Evolutionary conservation across 2,329 filamentous ascomycete species (phyloP), one percentile per base, ranked within the genome.

Genomic region (Diplodia mutila): DNA sequence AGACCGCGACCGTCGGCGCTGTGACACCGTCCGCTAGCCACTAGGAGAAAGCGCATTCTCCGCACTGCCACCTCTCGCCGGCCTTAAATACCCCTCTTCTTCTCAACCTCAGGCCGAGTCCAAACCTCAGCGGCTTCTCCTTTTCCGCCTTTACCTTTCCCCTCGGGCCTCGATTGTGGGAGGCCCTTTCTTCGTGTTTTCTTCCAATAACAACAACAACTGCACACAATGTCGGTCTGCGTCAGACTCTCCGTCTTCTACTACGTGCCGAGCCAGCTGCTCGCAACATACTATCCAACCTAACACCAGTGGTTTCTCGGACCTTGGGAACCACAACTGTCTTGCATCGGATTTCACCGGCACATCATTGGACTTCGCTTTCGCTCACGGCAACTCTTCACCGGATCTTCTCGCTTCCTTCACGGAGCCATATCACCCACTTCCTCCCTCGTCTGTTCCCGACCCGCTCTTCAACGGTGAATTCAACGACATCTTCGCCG

Each of bases 141-240:
- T 16, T 8, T 46, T 23, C 59, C 59, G 27, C 11, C 14, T 37
- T n/a, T 25, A n/a, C 21, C 11, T 49, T 61, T 49, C 12, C 42
- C 59, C 12, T 37, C 27, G 59, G 42, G 59, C 59, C 59, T 63
- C 59, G 42, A n/a, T 21, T 23, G 49, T 29, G 46, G 57, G 59
- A 51, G 59, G 59, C 59, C 42, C 59, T 32, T 63, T 63, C 59
- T 63, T 51, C 29, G 59, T 63, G 59, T 29, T 49, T 49, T 34
- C 42, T 49, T 39, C 27, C 21, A 16, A 49, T 2, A 63, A n/a
- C 46, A 16, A 51, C 59, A 37, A 37, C 42, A 16, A 9, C n/a
- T 63, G 46, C 16, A 34, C 18, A 34, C n/a, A 18, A 63, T 63
- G 59, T 23, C 39, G 14, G n/a, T 18, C 11, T 25, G 2, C 16